A percentile compares a stretch with the other conserved stretches of the same genome.
These are phyloP conservation scores for Haplosporangium sp. DNA, from an alignment of 371 early-diverging fungal genomes.

Conservation along the genomic window DNA sequence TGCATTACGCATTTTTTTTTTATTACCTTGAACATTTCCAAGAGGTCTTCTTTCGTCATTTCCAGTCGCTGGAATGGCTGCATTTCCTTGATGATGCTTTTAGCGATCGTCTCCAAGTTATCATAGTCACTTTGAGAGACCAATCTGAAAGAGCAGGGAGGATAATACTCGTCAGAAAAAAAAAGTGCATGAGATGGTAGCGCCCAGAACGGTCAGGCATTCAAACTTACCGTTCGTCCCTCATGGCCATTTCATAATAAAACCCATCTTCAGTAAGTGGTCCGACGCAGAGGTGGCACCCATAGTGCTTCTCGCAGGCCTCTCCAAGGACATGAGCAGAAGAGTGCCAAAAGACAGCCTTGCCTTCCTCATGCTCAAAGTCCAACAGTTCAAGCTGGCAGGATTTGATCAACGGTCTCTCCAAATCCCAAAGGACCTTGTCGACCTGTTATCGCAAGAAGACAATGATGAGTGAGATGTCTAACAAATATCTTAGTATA, in stretches of 20 bases:
- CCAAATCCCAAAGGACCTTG: constrained; percentile 94
- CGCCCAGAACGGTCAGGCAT: no score
- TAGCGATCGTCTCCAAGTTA: constrained; percentile 87
- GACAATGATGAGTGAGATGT: constrained; percentile 24
- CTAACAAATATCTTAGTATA: neutral
- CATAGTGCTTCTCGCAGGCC: constrained; percentile 97
- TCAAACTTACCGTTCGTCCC: constrained; percentile 67
- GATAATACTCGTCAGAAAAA: neutral
- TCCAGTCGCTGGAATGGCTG: constrained; percentile 95
- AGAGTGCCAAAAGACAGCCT: constrained; percentile 99
- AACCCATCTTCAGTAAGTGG: constrained; percentile 99
- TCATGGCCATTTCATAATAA: constrained; percentile 98
- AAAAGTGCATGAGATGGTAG: no score
- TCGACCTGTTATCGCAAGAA: constrained; percentile 60
- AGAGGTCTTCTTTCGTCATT: constrained; percentile 89
- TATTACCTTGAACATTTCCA: constrained; percentile 94
- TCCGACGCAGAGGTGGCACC: constrained; percentile 97
- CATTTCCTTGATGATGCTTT: constrained; percentile 94
- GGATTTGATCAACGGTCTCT: constrained; percentile 86
- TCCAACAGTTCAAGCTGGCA: constrained; percentile 92
- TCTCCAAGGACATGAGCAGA: constrained; percentile 99
- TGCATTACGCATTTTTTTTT: constrained; percentile 2
- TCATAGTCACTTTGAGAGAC: constrained; percentile 89
- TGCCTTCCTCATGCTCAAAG: constrained; percentile 95
- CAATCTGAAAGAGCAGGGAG: constrained; percentile 51